Conservation (phyloP, 345 rosid species). For the Eucalyptus leucophloia region DNA sequence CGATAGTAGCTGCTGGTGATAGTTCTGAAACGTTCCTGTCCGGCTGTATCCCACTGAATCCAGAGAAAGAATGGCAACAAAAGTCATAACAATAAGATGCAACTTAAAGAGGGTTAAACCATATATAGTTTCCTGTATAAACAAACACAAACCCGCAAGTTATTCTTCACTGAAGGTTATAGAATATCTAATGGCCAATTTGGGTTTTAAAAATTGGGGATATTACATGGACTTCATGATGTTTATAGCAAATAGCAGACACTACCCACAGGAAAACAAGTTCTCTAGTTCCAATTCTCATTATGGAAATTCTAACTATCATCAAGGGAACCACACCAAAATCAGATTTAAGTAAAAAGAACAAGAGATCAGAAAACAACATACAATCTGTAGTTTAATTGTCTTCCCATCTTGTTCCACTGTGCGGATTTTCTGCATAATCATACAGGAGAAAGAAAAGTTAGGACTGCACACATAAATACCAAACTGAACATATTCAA, state of each 20-base stretch:
- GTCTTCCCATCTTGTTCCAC: slow-evolving; percentile 93
- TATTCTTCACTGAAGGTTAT: background rate
- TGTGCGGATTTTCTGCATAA: slow-evolving; percentile 68
- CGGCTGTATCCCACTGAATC: slow-evolving; percentile 95
- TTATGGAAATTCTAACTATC: background rate
- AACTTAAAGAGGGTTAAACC: background rate
- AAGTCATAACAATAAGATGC: background rate
- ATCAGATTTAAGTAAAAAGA: background rate
- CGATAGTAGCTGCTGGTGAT: slow-evolving; percentile 96
- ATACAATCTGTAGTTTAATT: slow-evolving; percentile 72
- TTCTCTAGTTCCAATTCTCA: background rate
- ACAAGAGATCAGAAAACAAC: background rate
- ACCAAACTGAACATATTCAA: background rate
- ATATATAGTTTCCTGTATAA: background rate
- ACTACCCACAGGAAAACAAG: background rate
- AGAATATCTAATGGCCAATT: background rate
- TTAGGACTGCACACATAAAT: background rate
- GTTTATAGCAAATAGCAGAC: background rate
- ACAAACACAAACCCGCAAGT: background rate
- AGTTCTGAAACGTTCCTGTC: slow-evolving; percentile 93
- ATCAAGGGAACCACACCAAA: background rate
- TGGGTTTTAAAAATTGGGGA: background rate
- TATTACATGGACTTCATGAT: background rate
- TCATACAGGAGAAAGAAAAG: background rate
- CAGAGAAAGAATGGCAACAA: background rate